A percentile compares a stretch with the other conserved stretches of the same genome.
Evolutionary conservation across 306 rosid species (phyloP).

Genomic region (Vigna reflexopilosa): DNA sequence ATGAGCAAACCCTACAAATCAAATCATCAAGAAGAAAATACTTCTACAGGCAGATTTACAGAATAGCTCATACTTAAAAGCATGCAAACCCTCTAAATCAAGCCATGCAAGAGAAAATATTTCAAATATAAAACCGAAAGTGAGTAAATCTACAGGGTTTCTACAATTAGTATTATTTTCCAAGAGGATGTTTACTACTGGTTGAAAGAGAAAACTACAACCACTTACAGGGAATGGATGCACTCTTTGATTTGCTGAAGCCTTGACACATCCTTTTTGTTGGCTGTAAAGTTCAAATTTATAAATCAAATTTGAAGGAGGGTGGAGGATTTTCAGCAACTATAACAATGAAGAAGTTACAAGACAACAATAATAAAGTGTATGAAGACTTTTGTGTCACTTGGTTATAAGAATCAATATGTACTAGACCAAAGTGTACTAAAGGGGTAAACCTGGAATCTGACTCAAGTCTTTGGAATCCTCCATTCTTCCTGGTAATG

Average conservation of each 20-base stretch:
- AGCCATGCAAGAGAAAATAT: neutral
- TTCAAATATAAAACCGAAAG: conserved; percentile 18
- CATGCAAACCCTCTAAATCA: too few relatives aligned
- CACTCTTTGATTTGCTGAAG: conserved; percentile 77
- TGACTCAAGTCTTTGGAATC: conserved; percentile 54
- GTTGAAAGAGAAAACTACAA: conserved; percentile 29
- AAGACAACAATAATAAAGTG: conserved; percentile 15
- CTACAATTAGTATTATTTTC: conserved; percentile 21
- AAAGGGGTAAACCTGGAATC: conserved; percentile 56
- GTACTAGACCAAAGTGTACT: conserved; percentile 38
- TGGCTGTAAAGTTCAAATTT: conserved; percentile 58
- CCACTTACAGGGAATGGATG: conserved; percentile 77
- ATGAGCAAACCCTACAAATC: conserved; percentile 1
- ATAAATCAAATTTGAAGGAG: conserved; percentile 9
- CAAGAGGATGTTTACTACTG: conserved; percentile 14
- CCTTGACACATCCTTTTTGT: conserved; percentile 62
- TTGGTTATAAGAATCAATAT: neutral
- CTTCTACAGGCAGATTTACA: neutral
- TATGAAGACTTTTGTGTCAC: neutral
- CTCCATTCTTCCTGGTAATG: conserved; percentile 47
- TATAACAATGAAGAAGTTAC: conserved; percentile 20
- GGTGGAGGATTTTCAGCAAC: neutral
- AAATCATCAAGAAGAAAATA: conserved; percentile 28
- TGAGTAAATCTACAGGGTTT: conserved; percentile 2
- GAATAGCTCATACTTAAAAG: neutral